phyloP scores from a whole-genome alignment of 2,329 filamentous ascomycete genomes.

The Cercospora janseana region DNA sequence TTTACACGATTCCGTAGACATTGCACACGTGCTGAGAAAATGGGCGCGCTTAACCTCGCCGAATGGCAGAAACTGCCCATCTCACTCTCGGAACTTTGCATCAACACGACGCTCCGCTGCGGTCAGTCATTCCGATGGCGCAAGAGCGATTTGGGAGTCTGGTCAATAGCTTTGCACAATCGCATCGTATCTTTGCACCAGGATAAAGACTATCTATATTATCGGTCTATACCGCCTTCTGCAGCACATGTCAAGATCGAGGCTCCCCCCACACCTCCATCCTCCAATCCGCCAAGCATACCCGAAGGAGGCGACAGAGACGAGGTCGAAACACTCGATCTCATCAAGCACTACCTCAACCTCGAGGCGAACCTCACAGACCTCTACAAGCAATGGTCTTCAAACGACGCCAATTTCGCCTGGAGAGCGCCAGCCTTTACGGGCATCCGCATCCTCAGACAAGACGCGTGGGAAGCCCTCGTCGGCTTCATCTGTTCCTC shows the following conservation, averaged over 20 bases:
- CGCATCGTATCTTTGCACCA: conserved; percentile 83
- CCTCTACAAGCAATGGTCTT: conserved; percentile 85
- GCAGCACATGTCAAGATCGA: conserved; percentile 32
- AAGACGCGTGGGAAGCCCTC: conserved; percentile 94
- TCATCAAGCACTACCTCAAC: conserved; percentile 85
- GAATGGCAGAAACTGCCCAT: conserved; percentile 88
- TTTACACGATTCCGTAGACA: not conserved
- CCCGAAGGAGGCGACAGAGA: conserved; percentile 46
- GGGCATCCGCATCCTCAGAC: conserved; percentile 86
- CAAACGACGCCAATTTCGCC: conserved; percentile 81
- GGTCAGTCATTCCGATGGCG: conserved; percentile 95
- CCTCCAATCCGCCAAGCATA: conserved; percentile 39
- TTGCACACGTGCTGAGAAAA: conserved; percentile 24
- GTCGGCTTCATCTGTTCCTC: conserved; percentile 97
- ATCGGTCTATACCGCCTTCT: conserved; percentile 64
- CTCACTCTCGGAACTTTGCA: conserved; percentile 79
- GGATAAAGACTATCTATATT: conserved; percentile 74
- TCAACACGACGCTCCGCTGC: conserved; percentile 90
- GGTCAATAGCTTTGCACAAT: conserved; percentile 84
- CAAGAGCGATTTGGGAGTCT: conserved; percentile 74
- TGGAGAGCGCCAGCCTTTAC: conserved; percentile 82
- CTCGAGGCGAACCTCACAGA: conserved; percentile 70
- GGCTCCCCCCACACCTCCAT: conserved; percentile 40
- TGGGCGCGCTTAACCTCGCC: conserved; percentile 53
- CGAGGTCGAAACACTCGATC: conserved; percentile 54